Conservation (phyloP, 2,329 filamentous ascomycete genomes). For the Colletotrichum filicis region DNA sequence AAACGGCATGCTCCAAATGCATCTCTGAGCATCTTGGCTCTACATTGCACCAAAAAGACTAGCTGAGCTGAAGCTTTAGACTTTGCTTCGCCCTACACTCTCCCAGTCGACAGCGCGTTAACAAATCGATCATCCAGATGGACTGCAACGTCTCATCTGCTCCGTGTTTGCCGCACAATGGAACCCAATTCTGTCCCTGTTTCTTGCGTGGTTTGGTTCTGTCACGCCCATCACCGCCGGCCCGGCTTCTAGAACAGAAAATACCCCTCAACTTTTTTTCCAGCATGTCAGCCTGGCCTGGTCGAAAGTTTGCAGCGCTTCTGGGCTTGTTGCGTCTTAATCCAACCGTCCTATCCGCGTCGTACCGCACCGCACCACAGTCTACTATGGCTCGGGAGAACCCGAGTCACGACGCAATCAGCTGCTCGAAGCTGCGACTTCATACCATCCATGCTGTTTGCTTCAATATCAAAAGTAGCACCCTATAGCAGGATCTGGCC, state of each 20-base stretch:
- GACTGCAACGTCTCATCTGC: conserved; percentile 14
- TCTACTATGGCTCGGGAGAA: neutral
- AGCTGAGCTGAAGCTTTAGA: conserved; percentile 1
- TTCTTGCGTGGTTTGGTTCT: neutral
- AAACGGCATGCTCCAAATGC: neutral
- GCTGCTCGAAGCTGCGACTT: neutral
- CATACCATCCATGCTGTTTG: conserved; percentile 16
- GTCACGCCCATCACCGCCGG: conserved; percentile 1
- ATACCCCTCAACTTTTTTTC: neutral
- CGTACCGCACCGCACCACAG: neutral
- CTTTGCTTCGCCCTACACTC: conserved; percentile 11
- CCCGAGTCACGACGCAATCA: conserved; percentile 4
- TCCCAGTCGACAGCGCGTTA: conserved; percentile 9
- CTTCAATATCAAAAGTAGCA: conserved; percentile 14
- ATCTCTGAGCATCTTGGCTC: neutral
- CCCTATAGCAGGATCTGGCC: conserved; percentile 14
- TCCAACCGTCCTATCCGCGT: neutral
- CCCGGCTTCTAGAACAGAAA: conserved; percentile 31
- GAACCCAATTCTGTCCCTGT: neutral
- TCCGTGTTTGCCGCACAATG: neutral
- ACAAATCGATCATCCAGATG: conserved; percentile 14
- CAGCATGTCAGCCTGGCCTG: neutral
- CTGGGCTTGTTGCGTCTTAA: neutral
- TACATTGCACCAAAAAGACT: neutral
- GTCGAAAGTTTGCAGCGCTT: neutral